Conservation (phyloP, 495 filamentous ascomycete genomes). For the Aspergillus egyptiacus region DNA sequence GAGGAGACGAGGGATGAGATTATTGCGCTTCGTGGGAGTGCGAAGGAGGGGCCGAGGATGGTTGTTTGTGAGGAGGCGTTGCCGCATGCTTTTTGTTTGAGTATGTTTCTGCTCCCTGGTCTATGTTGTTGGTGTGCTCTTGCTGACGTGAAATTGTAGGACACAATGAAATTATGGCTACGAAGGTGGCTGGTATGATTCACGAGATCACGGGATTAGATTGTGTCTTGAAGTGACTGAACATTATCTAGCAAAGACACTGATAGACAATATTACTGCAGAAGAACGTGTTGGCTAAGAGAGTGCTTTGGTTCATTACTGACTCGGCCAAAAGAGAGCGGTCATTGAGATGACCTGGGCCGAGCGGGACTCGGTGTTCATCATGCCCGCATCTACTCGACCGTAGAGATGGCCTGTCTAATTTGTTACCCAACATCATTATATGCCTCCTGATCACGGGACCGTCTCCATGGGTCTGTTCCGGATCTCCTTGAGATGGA, state of each 20-base stretch:
- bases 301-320: too few species aligned
- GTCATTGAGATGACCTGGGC: not conserved
- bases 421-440: too few species aligned
- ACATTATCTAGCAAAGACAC: not conserved
- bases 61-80: slow-evolving; percentile 65
- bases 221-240: slow-evolving; percentile 46
- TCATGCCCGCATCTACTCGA: not conserved
- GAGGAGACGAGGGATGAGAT: slow-evolving; percentile 68
- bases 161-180: slow-evolving; percentile 59
- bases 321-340: not conserved
- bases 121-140: not conserved
- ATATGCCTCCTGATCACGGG: too few species aligned
- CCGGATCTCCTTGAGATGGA: too few species aligned
- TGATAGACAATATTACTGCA: not conserved
- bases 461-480: too few species aligned
- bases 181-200: slow-evolving; percentile 45
- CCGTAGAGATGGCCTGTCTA: too few species aligned
- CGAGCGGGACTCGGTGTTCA: not conserved
- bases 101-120: slow-evolving; percentile 39
- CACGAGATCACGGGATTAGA: slow-evolving; percentile 35
- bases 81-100: slow-evolving; percentile 78
- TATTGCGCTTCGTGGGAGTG: slow-evolving; percentile 47
- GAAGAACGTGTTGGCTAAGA: too few species aligned
- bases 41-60: slow-evolving; percentile 55
- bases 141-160: slow-evolving; percentile 31